Base-by-base conservation (phyloP, 2,329 filamentous ascomycete species). In the Fusarium concolor region DNA sequence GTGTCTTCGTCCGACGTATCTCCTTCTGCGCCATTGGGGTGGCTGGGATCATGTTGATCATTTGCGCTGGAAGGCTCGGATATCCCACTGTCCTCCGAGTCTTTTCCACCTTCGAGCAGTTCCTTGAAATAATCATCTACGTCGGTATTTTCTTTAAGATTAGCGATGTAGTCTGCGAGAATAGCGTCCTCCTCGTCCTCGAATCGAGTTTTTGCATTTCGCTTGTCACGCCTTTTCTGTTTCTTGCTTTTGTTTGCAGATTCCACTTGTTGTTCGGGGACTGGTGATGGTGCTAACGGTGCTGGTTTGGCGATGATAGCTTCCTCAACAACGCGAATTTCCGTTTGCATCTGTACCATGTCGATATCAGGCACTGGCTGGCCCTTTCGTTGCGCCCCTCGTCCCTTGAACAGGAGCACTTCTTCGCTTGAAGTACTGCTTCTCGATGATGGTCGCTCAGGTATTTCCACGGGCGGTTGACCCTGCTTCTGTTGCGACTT, bases 91-190 rank as follows among this genome's bases (percentile, higher is more conserved):
- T 53, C 60, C 4, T 67, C 66, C 4, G 61, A 62, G 10, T 55
- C 51, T 18, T 24, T 33, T 38, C 66, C 56, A n/a, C 62, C 56
- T 24, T 58, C 39, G 8, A 68, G 47, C 10, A 70, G 42, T 42
- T 63, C 44, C 20, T 33, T 58, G 14, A 68, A 63, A 22, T 69
- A 68, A 20, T 68, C 66, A n/a, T 93, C 88, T 10, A 87, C 84
- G 70, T 81, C 79, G 26, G 80, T 81, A 46, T 84, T 82, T 2
- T 82, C 82, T 18, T 78, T 79, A 72, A 92, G 83, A 64, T 93
- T 92, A 42, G 86, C 84, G 72, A 93, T 89, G 71, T 94, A 94
- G 72, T 94, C 92, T 2, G 87, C 85, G 70, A 89, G 79, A 41
- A 89, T 81, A 2, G 83, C 85, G 38, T 89, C 86, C 18, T 90